Percentiles rank a stretch among this genome's conserved stretches.
Conservation (phyloP, 2,329 filamentous ascomycete species). For the Biscogniauxia mediterranea region DNA sequence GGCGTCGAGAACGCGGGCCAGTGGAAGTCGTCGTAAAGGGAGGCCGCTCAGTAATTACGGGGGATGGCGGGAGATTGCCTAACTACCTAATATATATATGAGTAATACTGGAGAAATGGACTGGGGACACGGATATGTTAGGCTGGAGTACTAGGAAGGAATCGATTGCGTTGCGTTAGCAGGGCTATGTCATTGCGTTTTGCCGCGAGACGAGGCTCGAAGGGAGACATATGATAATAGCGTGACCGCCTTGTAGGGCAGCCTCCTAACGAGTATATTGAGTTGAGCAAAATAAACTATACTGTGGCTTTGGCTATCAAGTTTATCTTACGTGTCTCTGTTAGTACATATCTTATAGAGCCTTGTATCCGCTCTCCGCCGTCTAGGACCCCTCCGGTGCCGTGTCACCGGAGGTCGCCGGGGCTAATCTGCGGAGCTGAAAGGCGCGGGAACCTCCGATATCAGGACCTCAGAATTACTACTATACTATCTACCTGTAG, state of each 20-base stretch:
- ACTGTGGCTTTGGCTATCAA: neutral
- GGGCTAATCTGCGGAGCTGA: neutral
- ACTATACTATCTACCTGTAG: too few species aligned
- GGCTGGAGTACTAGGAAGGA: too few species aligned
- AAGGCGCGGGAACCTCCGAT: slow-evolving; percentile 11
- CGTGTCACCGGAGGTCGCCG: slow-evolving; percentile 15
- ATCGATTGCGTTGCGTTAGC: too few species aligned
- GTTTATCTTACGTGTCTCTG: neutral
- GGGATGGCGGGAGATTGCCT: too few species aligned
- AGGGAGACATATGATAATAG: too few species aligned
- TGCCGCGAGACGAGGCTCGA: too few species aligned
- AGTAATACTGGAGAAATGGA: neutral
- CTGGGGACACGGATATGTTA: neutral
- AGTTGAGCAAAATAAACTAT: too few species aligned
- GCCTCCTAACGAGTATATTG: too few species aligned
- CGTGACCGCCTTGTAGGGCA: too few species aligned
- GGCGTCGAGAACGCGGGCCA: slow-evolving; percentile 43
- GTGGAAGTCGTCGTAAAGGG: slow-evolving; percentile 13
- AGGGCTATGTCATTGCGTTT: too few species aligned
- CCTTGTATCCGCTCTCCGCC: neutral
- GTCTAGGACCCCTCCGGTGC: neutral
- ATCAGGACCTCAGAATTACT: neutral
- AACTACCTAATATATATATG: too few species aligned
- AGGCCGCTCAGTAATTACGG: too few species aligned
- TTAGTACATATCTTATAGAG: neutral